Evolutionary conservation across 2,329 filamentous ascomycete genomes (phyloP), one percentile per base, ranked within the genome.

Genomic region (Fusarium pseudoanthophilum): DNA sequence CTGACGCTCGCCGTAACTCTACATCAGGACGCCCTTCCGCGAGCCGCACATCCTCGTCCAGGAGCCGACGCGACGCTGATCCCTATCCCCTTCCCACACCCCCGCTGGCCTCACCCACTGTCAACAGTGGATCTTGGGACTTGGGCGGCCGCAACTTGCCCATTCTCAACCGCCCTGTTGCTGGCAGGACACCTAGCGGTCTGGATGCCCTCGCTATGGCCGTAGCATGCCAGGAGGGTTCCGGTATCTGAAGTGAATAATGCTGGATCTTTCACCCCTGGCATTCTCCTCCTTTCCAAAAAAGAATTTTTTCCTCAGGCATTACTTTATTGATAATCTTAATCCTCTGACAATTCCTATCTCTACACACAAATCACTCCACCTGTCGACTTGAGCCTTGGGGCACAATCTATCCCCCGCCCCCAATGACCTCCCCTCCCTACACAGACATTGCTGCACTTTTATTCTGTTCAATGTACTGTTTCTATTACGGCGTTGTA

Each of bases 161-260:
- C 61, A 79, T 87, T 18, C 81, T 86, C 72, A 82, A 78, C 71
- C 84, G 85, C n/a, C 86, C 87, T 8, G 79, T 78, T 18, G 76
- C 81, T 11, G 77, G 78, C 6, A 81, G 84, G 66, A 84, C 84
- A n/a, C 83, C 83, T 71, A 88, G 85, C 66, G 87, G 87, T 26
- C 83, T 90, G 10, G 87, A 89, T 70, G 85, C 87, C 13, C 80
- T 90, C 26, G 88, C 87, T 52, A 84, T 87, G 82, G 88, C 87
- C 28, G 83, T 88, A 20, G 87, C 86, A 30, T 87, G 85, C 70
- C 86, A 88, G 76, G 85, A 87, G 73, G 83, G 83, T 49, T 76
- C 79, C 60, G 75, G 73, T 59, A 39, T 63, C 45, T 74, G 63
- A 75, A 60, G 30, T 36, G 32, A 36, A 49, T 11, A 26, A 37